A percentile compares a stretch with the other conserved stretches of the same genome.
These are phyloP conservation scores for Butyriboletus loyo DNA, from an alignment of 768 basidiomycete genomes.

Conservation along the genomic window DNA sequence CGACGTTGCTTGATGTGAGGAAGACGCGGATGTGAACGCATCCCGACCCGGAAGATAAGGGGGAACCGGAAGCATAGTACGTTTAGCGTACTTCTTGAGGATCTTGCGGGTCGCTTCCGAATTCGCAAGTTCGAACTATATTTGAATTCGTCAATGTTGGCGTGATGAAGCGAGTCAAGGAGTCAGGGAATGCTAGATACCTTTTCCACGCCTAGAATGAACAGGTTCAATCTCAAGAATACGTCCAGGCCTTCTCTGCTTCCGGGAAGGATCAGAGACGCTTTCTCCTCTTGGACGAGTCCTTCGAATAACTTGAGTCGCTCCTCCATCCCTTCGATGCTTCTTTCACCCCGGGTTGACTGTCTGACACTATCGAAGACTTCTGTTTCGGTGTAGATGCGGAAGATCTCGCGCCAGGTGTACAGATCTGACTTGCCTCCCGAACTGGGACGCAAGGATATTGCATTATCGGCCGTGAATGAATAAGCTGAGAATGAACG, in stretches of 20 bases:
- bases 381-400: slow-evolving; percentile 79
- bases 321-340: slow-evolving; percentile 65
- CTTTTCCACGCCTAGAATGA: slow-evolving; percentile 81
- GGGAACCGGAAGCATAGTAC: slow-evolving; percentile 75
- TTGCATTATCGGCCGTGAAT: slow-evolving; percentile 10
- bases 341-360: slow-evolving; percentile 60
- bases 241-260: slow-evolving; percentile 59
- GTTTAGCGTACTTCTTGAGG: slow-evolving; percentile 91
- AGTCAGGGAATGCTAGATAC: slow-evolving; percentile 30
- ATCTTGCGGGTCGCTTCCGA: slow-evolving; percentile 90
- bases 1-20: slow-evolving; percentile 32
- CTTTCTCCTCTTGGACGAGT: slow-evolving; percentile 48
- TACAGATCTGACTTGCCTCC: slow-evolving; percentile 60
- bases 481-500: slow-evolving; percentile 35
- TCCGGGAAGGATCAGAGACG: slow-evolving; percentile 54
- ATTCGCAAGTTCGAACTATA: slow-evolving; percentile 77
- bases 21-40: slow-evolving; percentile 8
- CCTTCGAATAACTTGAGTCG: slow-evolving; percentile 62
- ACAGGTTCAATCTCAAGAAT: slow-evolving; percentile 74
- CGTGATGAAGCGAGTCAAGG: neutral
- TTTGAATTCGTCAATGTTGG: neutral
- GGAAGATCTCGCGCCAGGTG: slow-evolving; percentile 88
- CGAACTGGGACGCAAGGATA: slow-evolving; percentile 39
- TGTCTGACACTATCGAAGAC: slow-evolving; percentile 79
- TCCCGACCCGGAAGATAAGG: slow-evolving; percentile 21